Base-by-base conservation (phyloP, 345 rosid species). In the Carallia pectinifolia region DNA sequence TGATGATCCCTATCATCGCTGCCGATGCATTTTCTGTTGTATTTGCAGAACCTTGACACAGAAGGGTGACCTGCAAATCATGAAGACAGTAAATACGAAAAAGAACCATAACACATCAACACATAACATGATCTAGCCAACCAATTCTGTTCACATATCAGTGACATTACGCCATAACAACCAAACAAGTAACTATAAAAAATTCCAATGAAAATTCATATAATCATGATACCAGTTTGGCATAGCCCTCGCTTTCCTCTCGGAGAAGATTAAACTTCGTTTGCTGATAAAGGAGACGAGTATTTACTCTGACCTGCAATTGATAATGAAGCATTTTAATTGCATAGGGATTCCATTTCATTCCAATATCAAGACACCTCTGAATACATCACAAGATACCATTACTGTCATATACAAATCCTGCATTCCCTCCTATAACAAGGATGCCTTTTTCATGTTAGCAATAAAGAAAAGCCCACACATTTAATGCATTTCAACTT, bases 191-290 rank as follows among this genome's bases (percentile, higher is more conserved):
- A 56, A 18, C 40, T 15, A 53, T 33, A 71, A 31, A 31, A 61
- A 15, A 50, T 15, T 38, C 54, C 12, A 61, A 63, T 18, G 29
- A 55, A 17, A 29, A 48, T 54, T 33, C 40, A 56, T 37, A 66
- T 16, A 33, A 31, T 13, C 15, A 62, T 67, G 84, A 16, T 83
- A 95, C 98, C 99, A 96, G 82, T 82, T 96, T 96, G 56, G 99
- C 99, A 81, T 96, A 96, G 80, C 99, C 99, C 81, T 96, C 99
- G 37, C 97, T 96, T 82, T 96, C 99, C 82, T 96, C 99, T 18
- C 99, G 90, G 71, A 92, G 90, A 80, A 96, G 89, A 78, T 96
- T 96, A 81, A 96, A 96, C 77, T 96, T 96, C 54, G 99, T 90
- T 82, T 96, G 99, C 79, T 95, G 99, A 82, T 95, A 95, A 66